Evolutionary conservation across 164 flowering plant species (phyloP), one percentile per base, ranked within the genome.

Genomic region (Vitis amurensis): DNA sequence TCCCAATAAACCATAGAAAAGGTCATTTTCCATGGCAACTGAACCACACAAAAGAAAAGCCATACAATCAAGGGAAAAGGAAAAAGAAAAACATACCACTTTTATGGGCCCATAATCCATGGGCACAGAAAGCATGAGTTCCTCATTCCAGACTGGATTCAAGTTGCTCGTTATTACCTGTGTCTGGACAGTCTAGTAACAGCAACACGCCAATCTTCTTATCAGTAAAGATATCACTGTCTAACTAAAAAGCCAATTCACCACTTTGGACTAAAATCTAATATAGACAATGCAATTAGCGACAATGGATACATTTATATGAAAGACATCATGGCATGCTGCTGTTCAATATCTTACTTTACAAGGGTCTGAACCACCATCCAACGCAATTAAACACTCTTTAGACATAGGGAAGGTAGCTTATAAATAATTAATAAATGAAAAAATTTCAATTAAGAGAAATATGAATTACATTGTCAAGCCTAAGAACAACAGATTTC

Each of bases 61-160:
- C 14, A 23, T 59, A 27, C 4, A 59, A 2, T 0, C 29, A 37
- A 48, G 5, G 37, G 44, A 63, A 5, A 61, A 11, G 69, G 10
- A 7, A 17, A 59, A 65, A 51, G 14, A 3, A 37, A 63, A 55
- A 16, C 87, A 81, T 80, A 94, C 99, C 97, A 94, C 78, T 75
- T 89, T 91, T 64, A 94, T 55, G 11, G 95, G 79, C 57, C 97
- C 91, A 73, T 67, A 94, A 9, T 63, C n/a, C 73, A 89, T 78
- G 58, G 98, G 98, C 76, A 95, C 98, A 17, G 98, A 95, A 57
- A 95, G 85, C 97, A 90, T 95, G 56, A 95, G 91, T 66, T 95
- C 97, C 76, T 95, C 89, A 67, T 95, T 86, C 99, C 98, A 95
- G 9, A 89, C 75, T 12, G 99, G 99, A 77, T 95, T 92, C 85